A percentile compares a stretch with the other conserved stretches of the same genome.
These are phyloP conservation scores for Fusarium goolgardi DNA, from an alignment of 2,329 filamentous ascomycete species.

Conservation along the genomic window DNA sequence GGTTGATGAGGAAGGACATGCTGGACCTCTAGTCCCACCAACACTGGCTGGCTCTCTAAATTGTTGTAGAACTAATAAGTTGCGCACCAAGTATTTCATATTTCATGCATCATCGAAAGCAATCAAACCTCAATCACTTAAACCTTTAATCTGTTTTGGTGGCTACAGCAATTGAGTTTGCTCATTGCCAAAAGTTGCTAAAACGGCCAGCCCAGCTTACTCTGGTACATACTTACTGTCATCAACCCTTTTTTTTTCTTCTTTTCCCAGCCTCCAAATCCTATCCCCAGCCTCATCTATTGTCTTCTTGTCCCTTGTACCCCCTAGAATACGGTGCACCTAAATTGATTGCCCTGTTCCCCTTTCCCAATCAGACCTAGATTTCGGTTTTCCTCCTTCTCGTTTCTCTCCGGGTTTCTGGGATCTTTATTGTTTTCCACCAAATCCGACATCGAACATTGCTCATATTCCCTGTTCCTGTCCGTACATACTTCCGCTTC, in stretches of 20 bases:
- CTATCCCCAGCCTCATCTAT: constrained; percentile 29
- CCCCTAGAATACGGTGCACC: constrained; percentile 17
- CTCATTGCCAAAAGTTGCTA: constrained; percentile 12
- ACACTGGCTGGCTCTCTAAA: not conserved
- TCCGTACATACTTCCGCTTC: not conserved
- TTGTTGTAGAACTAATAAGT: not conserved
- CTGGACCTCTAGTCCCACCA: constrained; percentile 9
- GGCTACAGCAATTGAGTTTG: constrained; percentile 26
- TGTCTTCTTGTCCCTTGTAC: constrained; percentile 12
- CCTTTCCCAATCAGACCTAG: constrained; percentile 15
- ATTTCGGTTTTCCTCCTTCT: not conserved
- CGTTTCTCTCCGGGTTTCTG: constrained; percentile 3
- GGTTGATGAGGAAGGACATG: not conserved
- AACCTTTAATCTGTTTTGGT: constrained; percentile 12
- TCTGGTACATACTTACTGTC: not conserved
- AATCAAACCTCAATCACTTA: constrained; percentile 5
- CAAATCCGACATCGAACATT: constrained; percentile 12
- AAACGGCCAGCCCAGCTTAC: constrained; percentile 28
- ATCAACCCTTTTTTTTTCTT: constrained; percentile 21
- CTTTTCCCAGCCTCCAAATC: constrained; percentile 33
- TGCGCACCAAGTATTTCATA: not conserved
- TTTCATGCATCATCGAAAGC: constrained; percentile 17
- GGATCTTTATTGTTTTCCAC: constrained; percentile 17
- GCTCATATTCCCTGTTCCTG: constrained; percentile 17
- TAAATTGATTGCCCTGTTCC: constrained; percentile 31